phyloP scores from a whole-genome alignment of 2,329 filamentous ascomycete genomes.

The Metarhizium album region DNA sequence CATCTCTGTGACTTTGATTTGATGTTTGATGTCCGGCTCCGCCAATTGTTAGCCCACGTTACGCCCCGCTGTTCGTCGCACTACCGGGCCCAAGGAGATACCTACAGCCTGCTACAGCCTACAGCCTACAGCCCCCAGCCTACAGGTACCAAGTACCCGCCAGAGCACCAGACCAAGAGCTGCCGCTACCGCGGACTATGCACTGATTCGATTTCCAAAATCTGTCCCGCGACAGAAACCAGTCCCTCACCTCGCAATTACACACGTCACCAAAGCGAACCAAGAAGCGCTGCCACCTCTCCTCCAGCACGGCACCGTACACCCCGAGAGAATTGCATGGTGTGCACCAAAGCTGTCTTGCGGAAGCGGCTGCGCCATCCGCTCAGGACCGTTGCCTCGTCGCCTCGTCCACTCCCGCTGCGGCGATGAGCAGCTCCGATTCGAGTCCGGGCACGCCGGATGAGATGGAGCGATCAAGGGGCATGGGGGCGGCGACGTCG shows the following conservation, averaged over 20 bases:
- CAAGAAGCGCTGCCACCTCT: background rate
- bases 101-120: too few relatives aligned
- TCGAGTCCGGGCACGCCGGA: constrained; percentile 36
- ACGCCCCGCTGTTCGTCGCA: background rate
- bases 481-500: constrained; percentile 27
- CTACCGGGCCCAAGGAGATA: too few relatives aligned
- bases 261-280: background rate
- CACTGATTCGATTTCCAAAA: background rate
- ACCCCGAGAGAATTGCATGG: constrained; percentile 5
- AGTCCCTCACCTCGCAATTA: background rate
- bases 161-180: too few relatives aligned
- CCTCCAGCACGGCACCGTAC: background rate
- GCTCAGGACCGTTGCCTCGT: constrained; percentile 3
- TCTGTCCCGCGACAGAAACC: background rate
- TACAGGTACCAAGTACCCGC: too few relatives aligned
- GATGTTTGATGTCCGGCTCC: background rate
- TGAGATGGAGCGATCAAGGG: constrained; percentile 26
- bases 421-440: constrained; percentile 20
- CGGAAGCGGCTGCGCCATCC: constrained; percentile 7
- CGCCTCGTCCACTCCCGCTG: background rate
- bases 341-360: background rate
- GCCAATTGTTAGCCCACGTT: background rate
- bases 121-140: too few relatives aligned
- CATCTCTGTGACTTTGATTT: too few relatives aligned
- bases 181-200: background rate